Percentiles rank a stretch among this genome's conserved stretches.
Evolutionary conservation across 208 protist genomes (phyloP).

Genomic region (Novymonas esmeraldas): DNA sequence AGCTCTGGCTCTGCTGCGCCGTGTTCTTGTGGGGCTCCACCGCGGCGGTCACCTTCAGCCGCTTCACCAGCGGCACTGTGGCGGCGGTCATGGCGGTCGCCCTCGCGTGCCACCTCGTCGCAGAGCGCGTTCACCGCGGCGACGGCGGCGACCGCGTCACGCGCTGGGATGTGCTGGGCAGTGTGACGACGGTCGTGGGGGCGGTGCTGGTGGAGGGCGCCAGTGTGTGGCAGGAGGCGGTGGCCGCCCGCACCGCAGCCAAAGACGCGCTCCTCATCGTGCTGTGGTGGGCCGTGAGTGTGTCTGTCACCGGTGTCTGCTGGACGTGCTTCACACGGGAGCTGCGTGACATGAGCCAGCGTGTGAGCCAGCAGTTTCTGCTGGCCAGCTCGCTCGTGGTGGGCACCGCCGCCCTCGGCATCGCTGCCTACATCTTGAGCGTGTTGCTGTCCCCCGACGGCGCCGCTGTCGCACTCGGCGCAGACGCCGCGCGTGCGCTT

Average conservation of each 20-base stretch:
- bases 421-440: slow-evolving; percentile 8
- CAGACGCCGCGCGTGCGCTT: too few species aligned
- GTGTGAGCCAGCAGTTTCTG: slow-evolving; percentile 29
- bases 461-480: too few species aligned
- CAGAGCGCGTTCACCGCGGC: slow-evolving; percentile 2
- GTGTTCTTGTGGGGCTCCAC: slow-evolving; percentile 3
- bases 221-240: slow-evolving; percentile 2
- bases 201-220: background rate
- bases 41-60: slow-evolving; percentile 4
- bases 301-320: slow-evolving; percentile 7
- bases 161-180: slow-evolving; percentile 17
- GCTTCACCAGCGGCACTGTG: slow-evolving; percentile 7
- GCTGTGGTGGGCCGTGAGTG: slow-evolving; percentile 7
- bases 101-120: slow-evolving; percentile 24
- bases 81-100: slow-evolving; percentile 14
- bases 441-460: background rate
- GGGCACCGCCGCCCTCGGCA: slow-evolving; percentile 12
- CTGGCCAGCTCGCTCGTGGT: slow-evolving; percentile 20
- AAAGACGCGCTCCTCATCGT: background rate
- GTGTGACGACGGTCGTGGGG: slow-evolving; percentile 1
- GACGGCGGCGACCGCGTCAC: slow-evolving; percentile 23
- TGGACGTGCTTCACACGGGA: slow-evolving; percentile 23
- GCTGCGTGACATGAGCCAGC: slow-evolving; percentile 30
- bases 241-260: background rate
- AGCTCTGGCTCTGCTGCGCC: slow-evolving; percentile 16